These are phyloP conservation scores for Bromus sterilis DNA, from an alignment of 176 grass and related monocot genomes.

Conservation along the genomic window DNA sequence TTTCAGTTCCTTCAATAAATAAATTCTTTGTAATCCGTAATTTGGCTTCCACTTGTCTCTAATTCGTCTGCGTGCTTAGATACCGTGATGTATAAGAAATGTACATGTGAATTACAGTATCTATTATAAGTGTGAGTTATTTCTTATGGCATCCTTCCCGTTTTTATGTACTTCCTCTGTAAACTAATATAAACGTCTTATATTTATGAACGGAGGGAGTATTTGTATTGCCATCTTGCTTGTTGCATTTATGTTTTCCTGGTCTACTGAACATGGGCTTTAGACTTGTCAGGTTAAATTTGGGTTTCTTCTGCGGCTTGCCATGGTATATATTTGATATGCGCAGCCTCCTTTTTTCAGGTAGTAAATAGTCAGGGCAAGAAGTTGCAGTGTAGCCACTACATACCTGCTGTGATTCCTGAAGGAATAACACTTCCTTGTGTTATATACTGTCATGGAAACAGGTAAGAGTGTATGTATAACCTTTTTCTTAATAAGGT, in stretches of 20 bases:
- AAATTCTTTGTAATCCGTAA: background rate
- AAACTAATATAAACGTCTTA: too few species aligned
- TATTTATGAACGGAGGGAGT: too few species aligned
- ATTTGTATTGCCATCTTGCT: background rate
- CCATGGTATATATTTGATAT: constrained; percentile 7
- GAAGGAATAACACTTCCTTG: constrained; percentile 91
- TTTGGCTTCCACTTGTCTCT: background rate
- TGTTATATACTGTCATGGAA: constrained; percentile 99
- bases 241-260: background rate
- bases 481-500: background rate
- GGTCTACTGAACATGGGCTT: background rate
- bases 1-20: background rate
- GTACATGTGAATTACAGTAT: background rate
- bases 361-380: constrained; percentile 86
- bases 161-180: too few species aligned
- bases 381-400: constrained; percentile 94
- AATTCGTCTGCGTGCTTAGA: background rate
- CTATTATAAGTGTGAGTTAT: background rate
- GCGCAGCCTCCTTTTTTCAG: constrained; percentile 29
- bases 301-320: background rate
- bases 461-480: constrained; percentile 48
- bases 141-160: background rate
- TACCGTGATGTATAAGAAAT: background rate
- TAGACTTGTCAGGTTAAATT: background rate
- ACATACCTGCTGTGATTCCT: constrained; percentile 69